Base-by-base conservation (phyloP, 495 filamentous ascomycete species). In the Hyphodiscus hymeniophilus region DNA sequence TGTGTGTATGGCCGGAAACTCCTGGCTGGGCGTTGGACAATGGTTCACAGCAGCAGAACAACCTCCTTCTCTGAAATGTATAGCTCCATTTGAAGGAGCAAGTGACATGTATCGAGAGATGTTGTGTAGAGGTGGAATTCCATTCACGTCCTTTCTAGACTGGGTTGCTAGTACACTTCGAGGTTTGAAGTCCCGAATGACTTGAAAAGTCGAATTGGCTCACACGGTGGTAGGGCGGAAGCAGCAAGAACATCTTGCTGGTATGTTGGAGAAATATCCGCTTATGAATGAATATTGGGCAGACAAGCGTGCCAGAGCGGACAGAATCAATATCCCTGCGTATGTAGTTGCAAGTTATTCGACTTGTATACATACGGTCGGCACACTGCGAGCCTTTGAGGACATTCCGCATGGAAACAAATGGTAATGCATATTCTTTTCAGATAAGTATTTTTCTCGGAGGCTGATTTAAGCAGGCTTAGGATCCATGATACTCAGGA, bases 31-130 rank as follows among this genome's bases (percentile, higher is more conserved):
- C 0, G 66, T 62, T 5, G 44, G 51, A 0, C 68, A 71, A 42
- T 68, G 67, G 66, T 60, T 59, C 20, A 59, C 63, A n/a, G 69
- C 64, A 0, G 38, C 60, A 4, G 36, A 60, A 32, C 56, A 62
- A 22, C 69, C 69, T 8, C 66, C 66, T 0, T 58, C 55, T 0
- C 49, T 73, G 15, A 63, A 63, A 36, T 61, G 61, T 0, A 67
- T 73, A 34, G 68, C 68, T 0, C 69, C 69, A 0, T 71, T 66
- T 67, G 69, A 73, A 51, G 69, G 67, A 2, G 60, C 39, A 18
- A 55, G 47, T 2, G 68, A 71, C 48, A 34, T 67, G 10, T 73
- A 67, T 42, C 60, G 66, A n/a, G 65, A 71, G 17, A 59, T 60
- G 8, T 55, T 66, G 32, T 56, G 55, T 15, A 55, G 64, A 0